phyloP scores from a whole-genome alignment of 139 green algal species.

The Tetraselmis striata region DNA sequence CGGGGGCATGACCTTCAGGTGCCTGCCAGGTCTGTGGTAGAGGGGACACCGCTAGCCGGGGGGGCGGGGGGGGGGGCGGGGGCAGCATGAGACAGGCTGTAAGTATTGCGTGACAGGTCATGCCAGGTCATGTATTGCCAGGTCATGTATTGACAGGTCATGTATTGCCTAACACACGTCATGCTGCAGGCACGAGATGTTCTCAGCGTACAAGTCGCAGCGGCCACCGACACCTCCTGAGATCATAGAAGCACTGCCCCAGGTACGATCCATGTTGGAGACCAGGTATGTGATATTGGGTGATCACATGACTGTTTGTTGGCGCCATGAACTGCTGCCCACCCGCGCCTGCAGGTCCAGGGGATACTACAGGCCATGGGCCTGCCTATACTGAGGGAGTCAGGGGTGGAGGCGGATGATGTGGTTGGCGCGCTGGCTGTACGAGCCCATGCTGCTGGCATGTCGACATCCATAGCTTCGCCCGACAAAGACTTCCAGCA shows the following conservation, averaged over 20 bases:
- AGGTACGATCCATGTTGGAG: not conserved
- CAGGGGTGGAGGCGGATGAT: slow-evolving; percentile 68
- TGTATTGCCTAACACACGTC: no score
- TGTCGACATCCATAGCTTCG: slow-evolving; percentile 50
- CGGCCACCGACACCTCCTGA: slow-evolving; percentile 32
- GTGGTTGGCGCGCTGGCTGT: slow-evolving; percentile 50
- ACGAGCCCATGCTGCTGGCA: slow-evolving; percentile 22
- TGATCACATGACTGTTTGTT: not conserved
- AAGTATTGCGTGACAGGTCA: no score
- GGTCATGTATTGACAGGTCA: no score
- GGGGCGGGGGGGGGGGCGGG: not conserved
- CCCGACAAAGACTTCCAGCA: slow-evolving; percentile 72
- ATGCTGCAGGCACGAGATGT: slow-evolving; percentile 55
- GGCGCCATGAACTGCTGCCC: not conserved
- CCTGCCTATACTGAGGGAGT: slow-evolving; percentile 33
- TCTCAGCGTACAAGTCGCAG: slow-evolving; percentile 55
- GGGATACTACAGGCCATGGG: slow-evolving; percentile 37
- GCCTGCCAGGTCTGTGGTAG: no score
- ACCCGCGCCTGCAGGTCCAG: slow-evolving; percentile 11
- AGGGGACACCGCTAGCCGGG: no score
- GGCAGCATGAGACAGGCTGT: no score
- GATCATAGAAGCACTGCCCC: slow-evolving; percentile 29
- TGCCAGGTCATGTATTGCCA: not conserved
- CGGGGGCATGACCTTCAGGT: slow-evolving; percentile 50
- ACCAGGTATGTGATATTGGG: no score